Evolutionary conservation across 2,329 filamentous ascomycete genomes (phyloP).

Genomic region (Fusarium coicis): DNA sequence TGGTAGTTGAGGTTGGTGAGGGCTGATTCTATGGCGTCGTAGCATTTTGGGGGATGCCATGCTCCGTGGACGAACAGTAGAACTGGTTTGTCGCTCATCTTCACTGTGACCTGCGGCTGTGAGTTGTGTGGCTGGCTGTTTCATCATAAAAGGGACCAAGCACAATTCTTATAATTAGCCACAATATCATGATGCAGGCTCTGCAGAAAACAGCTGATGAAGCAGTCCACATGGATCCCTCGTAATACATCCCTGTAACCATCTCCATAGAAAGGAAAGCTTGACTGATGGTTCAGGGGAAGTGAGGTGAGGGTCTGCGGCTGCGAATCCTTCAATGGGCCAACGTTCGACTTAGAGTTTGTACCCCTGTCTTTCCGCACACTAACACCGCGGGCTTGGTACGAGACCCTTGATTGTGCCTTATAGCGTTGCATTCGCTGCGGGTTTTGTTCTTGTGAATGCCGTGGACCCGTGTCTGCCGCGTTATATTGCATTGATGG

Average conservation of each 20-base stretch:
- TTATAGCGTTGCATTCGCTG: neutral
- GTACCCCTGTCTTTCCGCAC: neutral
- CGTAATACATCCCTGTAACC: neutral
- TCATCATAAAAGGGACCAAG: neutral
- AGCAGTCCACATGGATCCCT: neutral
- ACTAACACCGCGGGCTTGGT: neutral
- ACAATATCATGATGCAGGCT: neutral
- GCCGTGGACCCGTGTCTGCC: neutral
- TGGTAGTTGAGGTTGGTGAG: neutral
- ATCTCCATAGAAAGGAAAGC: accelerated
- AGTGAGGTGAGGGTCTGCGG: neutral
- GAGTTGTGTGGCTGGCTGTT: neutral
- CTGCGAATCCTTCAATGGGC: neutral
- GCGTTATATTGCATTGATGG: neutral
- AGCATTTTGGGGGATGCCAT: constrained; percentile 24
- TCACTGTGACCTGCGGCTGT: too few species aligned
- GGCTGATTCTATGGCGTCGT: neutral
- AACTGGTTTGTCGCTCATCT: neutral
- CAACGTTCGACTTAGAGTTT: constrained; percentile 2
- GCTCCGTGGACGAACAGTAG: constrained; percentile 19
- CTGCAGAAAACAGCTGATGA: neutral
- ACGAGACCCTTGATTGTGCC: neutral
- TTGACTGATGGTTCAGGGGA: neutral
- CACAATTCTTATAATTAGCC: neutral
- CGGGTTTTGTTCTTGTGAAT: neutral